These are phyloP conservation scores for Pyrenula aspistea DNA, from an alignment of 495 filamentous ascomycete species.

Conservation along the genomic window DNA sequence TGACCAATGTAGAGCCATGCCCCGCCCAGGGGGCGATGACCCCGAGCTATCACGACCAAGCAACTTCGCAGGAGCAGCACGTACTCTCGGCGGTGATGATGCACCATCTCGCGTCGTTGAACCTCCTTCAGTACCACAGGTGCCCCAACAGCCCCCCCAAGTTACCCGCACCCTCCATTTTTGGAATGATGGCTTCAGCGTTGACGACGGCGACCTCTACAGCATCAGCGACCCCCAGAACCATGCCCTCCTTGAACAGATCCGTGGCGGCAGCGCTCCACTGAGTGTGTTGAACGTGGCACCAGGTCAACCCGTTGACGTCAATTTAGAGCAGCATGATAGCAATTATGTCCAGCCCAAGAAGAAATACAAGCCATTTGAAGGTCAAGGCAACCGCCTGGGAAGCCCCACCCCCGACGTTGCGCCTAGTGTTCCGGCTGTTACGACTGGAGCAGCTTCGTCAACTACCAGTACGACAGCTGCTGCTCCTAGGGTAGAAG, in stretches of 20 bases:
- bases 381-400: conserved; percentile 71
- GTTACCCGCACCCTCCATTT: conserved; percentile 69
- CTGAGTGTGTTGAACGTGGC: conserved; percentile 80
- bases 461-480: conserved; percentile 13
- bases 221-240: conserved; percentile 83
- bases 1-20: conserved; percentile 37
- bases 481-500: conserved; percentile 28
- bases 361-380: conserved; percentile 78
- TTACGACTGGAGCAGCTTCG: conserved; percentile 18
- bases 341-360: conserved; percentile 75
- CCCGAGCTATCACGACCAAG: conserved; percentile 26
- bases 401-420: conserved; percentile 77
- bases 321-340: conserved; percentile 75
- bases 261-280: conserved; percentile 77
- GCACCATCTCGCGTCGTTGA: conserved; percentile 62
- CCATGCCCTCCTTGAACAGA: conserved; percentile 66
- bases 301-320: conserved; percentile 76
- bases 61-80: conserved; percentile 68
- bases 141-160: conserved; percentile 29
- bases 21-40: conserved; percentile 45
- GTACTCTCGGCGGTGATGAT: conserved; percentile 85
- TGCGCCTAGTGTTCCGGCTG: conserved; percentile 24
- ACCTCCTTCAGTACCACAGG: conserved; percentile 36
- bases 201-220: conserved; percentile 87
- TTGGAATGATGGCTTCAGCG: conserved; percentile 88